Conservation (phyloP, 2,329 filamentous ascomycete species). For the Neobulgaria alba region DNA sequence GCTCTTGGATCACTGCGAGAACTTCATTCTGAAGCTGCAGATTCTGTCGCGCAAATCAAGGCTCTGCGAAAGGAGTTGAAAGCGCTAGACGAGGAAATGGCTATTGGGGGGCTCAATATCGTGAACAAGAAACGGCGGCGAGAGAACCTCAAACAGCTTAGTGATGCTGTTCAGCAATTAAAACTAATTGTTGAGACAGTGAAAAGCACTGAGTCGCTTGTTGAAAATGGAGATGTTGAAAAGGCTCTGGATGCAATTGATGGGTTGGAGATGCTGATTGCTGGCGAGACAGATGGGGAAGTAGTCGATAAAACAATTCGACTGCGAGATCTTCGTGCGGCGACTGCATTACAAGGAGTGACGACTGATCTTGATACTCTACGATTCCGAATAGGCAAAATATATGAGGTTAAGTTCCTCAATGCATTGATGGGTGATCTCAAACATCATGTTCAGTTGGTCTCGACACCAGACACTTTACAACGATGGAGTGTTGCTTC, state of each 20-base stretch:
- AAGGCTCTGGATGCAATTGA: conserved; percentile 72
- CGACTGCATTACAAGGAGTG: conserved; percentile 73
- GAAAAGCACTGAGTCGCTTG: conserved; percentile 66
- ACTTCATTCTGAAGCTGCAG: conserved; percentile 82
- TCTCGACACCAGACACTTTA: conserved; percentile 65
- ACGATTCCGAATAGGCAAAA: conserved; percentile 74
- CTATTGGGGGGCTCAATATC: conserved; percentile 73
- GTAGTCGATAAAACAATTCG: conserved; percentile 16
- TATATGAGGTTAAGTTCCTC: conserved; percentile 75
- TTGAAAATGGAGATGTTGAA: conserved; percentile 78
- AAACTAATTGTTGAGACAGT: conserved; percentile 69
- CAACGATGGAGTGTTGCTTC: conserved; percentile 77
- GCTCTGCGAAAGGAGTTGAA: conserved; percentile 69
- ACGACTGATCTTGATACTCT: conserved; percentile 68
- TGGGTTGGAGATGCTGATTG: conserved; percentile 68
- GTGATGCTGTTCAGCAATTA: conserved; percentile 76
- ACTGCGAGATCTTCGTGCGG: conserved; percentile 52
- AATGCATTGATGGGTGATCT: conserved; percentile 71
- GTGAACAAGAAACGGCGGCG: conserved; percentile 65
- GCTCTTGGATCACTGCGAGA: conserved; percentile 85
- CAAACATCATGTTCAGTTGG: conserved; percentile 66
- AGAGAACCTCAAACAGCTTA: conserved; percentile 77
- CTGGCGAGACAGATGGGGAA: conserved; percentile 48
- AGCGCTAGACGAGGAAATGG: conserved; percentile 79
- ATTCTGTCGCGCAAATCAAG: conserved; percentile 83